phyloP scores from a whole-genome alignment of 306 rosid genomes.

The Corylus heterophylla region DNA sequence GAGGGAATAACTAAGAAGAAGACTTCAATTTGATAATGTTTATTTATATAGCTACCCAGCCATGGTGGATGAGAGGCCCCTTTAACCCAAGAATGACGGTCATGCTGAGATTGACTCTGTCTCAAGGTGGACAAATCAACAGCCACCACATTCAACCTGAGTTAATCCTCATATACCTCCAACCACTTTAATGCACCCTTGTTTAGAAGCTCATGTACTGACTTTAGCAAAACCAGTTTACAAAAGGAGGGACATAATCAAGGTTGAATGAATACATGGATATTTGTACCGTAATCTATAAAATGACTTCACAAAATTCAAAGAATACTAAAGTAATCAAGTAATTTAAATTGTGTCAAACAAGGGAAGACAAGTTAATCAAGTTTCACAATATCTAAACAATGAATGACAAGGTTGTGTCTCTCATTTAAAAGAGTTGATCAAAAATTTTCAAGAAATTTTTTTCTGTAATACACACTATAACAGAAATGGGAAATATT shows the following conservation, averaged over 20 bases:
- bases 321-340: slow-evolving; percentile 3
- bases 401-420: not conserved
- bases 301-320: not conserved
- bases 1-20: not conserved
- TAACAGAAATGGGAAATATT: not conserved
- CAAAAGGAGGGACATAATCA: not conserved
- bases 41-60: not conserved
- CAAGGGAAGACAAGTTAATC: not conserved
- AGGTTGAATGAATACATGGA: not conserved
- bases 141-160: not conserved
- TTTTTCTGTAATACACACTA: not conserved
- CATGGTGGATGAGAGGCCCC: not conserved
- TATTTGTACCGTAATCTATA: not conserved
- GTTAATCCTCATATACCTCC: not conserved
- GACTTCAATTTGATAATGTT: not conserved
- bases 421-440: not conserved
- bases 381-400: not conserved
- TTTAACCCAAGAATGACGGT: not conserved
- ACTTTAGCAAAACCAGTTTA: not conserved
- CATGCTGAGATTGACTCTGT: not conserved
- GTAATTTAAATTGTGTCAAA: not conserved
- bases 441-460: not conserved
- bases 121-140: not conserved
- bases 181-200: not conserved
- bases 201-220: not conserved